These are phyloP conservation scores for Penicillium brasilianum DNA, from an alignment of 2,329 filamentous ascomycete species.

Conservation along the genomic window DNA sequence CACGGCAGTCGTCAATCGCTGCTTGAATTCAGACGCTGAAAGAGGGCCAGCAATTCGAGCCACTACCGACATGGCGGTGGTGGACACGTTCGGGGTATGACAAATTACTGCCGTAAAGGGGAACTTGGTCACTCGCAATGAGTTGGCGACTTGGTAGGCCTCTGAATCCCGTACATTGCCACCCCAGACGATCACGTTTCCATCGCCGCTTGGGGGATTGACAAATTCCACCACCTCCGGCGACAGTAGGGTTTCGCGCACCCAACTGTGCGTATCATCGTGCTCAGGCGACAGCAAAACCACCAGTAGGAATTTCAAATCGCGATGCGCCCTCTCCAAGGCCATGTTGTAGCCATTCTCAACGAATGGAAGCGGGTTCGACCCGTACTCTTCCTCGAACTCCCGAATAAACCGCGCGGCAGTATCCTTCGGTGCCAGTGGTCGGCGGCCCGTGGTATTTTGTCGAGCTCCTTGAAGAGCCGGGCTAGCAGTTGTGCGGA, in stretches of 20 bases:
- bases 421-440: conserved; percentile 83
- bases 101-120: conserved; percentile 87
- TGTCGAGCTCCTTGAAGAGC: conserved; percentile 51
- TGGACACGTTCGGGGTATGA: conserved; percentile 81
- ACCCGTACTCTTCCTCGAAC: conserved; percentile 91
- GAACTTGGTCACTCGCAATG: conserved; percentile 88
- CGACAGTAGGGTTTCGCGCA: conserved; percentile 79
- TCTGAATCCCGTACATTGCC: conserved; percentile 93
- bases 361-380: conserved; percentile 70
- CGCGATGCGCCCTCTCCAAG: conserved; percentile 84
- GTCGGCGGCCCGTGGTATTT: conserved; percentile 72
- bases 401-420: conserved; percentile 87
- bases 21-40: conserved; percentile 71
- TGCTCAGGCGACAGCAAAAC: conserved; percentile 90
- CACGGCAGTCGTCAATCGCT: conserved; percentile 75
- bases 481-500: conserved; percentile 54
- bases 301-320: conserved; percentile 89
- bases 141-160: conserved; percentile 88
- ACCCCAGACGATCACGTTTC: conserved; percentile 87
- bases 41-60: conserved; percentile 77
- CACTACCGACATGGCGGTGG: conserved; percentile 88
- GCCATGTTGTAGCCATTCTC: conserved; percentile 92
- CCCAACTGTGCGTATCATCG: conserved; percentile 84
- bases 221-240: conserved; percentile 76
- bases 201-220: conserved; percentile 71